Evolutionary conservation across 495 filamentous ascomycete genomes (phyloP).

Genomic region (Penicillium cinerascens): DNA sequence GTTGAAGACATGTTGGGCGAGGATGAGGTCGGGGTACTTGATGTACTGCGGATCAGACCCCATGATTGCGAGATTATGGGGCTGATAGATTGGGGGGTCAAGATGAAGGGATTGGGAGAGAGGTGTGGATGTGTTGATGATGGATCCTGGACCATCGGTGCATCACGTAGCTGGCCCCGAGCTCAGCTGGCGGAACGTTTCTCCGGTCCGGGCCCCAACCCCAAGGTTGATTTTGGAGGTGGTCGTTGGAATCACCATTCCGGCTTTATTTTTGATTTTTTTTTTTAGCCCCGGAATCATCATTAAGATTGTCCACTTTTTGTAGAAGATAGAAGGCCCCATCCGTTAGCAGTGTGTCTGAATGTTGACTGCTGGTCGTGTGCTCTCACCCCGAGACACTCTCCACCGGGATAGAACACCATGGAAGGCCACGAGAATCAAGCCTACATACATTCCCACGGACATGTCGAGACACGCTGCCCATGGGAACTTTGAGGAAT

Average conservation of each 20-base stretch:
- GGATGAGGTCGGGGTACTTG: conserved; percentile 85
- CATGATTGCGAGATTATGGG: conserved; percentile 55
- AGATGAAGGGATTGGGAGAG: conserved; percentile 8
- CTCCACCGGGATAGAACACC: not conserved
- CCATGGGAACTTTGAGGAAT: too few species aligned
- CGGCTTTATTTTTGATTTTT: not conserved
- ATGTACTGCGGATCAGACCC: conserved; percentile 96
- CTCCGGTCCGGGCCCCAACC: conserved; percentile 25
- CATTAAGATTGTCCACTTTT: not conserved
- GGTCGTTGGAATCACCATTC: not conserved
- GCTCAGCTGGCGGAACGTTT: conserved; percentile 45
- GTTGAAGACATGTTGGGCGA: conserved; percentile 96
- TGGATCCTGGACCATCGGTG: conserved; percentile 13
- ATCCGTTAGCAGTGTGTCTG: not conserved
- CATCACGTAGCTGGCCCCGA: conserved; percentile 39
- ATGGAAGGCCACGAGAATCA: not conserved
- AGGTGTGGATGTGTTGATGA: conserved; percentile 19
- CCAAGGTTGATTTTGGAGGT: too few species aligned
- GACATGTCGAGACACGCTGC: not conserved
- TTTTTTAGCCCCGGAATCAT: not conserved
- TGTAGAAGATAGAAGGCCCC: not conserved
- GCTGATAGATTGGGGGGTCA: conserved; percentile 2
- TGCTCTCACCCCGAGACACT: not conserved
- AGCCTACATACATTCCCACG: not conserved
- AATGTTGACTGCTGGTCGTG: not conserved